Base-by-base conservation (phyloP, 2,329 filamentous ascomycete species). In the Penicillium sp. region DNA sequence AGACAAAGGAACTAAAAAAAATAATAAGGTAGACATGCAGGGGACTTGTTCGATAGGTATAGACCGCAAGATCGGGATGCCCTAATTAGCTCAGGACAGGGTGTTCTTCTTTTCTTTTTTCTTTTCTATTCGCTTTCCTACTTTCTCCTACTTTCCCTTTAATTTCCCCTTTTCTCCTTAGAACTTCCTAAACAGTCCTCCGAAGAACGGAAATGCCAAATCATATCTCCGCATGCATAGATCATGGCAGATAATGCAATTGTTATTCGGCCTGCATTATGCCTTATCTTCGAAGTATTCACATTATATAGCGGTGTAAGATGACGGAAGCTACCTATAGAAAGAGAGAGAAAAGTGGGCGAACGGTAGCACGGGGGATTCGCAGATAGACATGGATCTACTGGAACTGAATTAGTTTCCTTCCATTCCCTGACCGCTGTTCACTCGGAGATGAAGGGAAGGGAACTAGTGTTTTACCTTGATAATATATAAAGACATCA, bases 221-320 rank as follows among this genome's bases (percentile, higher is more conserved):
- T 51, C 49, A 25, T 45, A 25, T 46, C 49, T 45, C 38, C 38
- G 26, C 7, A 50, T 51, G 49, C 40, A 61, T 52, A 37, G 60
- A 61, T 63, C 58, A 53, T 44, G 51, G 55, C 45, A 62, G 61
- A 65, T 64, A 61, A 65, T 59, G 60, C 58, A 64, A 50, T 62
- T 63, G 43, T 35, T 38, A 60, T 61, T 41, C 46, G 26, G 54
- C 52, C 60, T 56, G 62, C 61, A 60, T 58, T 25, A 9, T 56
- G 55, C 60, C 59, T 63, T 61, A 62, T 64, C 62, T 49, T 49
- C n/a, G 17, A 33, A 4, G 12, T 37, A 36, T 37, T 45, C 42
- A 17, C n/a, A n/a, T 31, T 30, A 11, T 16, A 30, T 54, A 50
- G 51, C 51, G 51, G 51, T 54, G 51, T 54, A 49, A 42, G 26